These are phyloP conservation scores for Circinella umbellata DNA, from an alignment of 371 early-diverging fungal genomes.

Conservation along the genomic window DNA sequence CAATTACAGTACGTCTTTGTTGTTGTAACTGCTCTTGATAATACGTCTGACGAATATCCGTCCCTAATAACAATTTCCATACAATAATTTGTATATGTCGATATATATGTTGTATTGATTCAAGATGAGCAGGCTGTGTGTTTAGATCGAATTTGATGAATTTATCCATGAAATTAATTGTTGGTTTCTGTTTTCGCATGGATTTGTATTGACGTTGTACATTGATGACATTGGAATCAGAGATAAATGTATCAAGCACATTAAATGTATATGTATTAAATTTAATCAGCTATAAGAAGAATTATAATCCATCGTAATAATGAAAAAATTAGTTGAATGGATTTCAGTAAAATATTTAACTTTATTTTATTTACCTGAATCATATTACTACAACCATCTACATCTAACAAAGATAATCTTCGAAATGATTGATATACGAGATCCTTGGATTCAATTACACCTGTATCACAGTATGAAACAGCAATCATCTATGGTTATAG, in stretches of 20 bases:
- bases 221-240: neutral
- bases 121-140: neutral
- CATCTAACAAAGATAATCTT: neutral
- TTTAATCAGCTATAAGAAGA: neutral
- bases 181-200: neutral
- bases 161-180: constrained; percentile 5
- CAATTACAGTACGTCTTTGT: neutral
- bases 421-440: neutral
- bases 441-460: neutral
- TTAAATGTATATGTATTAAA: neutral
- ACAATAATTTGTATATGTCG: neutral
- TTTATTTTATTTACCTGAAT: neutral
- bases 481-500: neutral
- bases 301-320: neutral
- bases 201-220: neutral
- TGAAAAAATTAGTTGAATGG: no score
- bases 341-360: neutral
- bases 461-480: neutral
- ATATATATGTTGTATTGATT: neutral
- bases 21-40: neutral
- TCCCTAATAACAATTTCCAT: neutral
- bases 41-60: neutral
- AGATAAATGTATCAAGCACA: neutral
- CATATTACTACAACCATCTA: neutral
- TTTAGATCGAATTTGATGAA: constrained; percentile 2